Base-by-base conservation (phyloP, 352 stramenopile species). In the Paralagenidium karlingii region DNA sequence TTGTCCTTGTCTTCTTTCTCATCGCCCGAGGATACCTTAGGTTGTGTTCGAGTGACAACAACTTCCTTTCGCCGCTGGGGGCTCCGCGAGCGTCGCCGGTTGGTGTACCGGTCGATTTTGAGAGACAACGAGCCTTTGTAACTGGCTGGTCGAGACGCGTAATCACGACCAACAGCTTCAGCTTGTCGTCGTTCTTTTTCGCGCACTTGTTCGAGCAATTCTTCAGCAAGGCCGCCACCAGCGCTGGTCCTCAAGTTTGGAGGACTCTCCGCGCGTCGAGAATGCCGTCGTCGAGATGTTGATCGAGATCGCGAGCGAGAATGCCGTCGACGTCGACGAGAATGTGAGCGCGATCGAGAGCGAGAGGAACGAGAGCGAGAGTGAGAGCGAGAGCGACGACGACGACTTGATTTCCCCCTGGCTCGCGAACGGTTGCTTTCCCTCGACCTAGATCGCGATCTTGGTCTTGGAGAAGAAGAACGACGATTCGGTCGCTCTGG, bases 61-160 rank as follows among this genome's bases (percentile, higher is more conserved):
- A 71, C 55, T 38, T 84, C 67, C 0, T 55, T 52, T 15, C 70
- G 63, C 51, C 82, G 78, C 19, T 56, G 45, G 16, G 75, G 81
- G 40, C 78, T 93, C 16, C 60, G 67, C 7, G 68, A 81, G 25
- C 67, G 58, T 33, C 79, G 68, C 10, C 71, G 59, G 3, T 59
- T 87, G 36, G 82, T 94, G 54, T 70, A 95, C 0, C 76, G 78
- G 47, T 96, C 85, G 3, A 91, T 53, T 42, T 95, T 95, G 28
- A 96, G 63, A 31, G 83, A 94, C 6, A 96, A 55, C 21, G 79
- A 94, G 12, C 87, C 86, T 55, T 96, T 95, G 58, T 96, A 97
- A 40, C 81, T 93, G 12, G 71, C 63, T 0, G 89, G 89, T 12
- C 77, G 80, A n/a, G 80, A 63, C 3, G 80, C 83, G 40, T 97